A percentile compares a stretch with the other conserved stretches of the same genome.
Conservation (phyloP, 345 rosid species). For the Cardamine occulta region DNA sequence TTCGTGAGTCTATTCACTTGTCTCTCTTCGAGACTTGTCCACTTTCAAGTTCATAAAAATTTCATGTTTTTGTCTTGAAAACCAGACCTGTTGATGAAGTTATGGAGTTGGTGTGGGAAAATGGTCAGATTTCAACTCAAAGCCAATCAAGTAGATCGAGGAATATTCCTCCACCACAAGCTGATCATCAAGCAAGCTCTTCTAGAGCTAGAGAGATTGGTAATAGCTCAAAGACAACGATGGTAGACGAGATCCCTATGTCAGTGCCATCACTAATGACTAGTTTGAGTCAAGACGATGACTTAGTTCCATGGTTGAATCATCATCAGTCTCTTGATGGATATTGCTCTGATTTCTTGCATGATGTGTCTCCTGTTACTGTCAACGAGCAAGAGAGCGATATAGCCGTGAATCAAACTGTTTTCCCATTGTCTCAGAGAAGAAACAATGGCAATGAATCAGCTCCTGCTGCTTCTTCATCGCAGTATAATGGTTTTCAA, state of each 20-base stretch:
- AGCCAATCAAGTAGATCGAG: conserved; percentile 61
- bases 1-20: conserved; percentile 56
- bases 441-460: conserved; percentile 44
- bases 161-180: conserved; percentile 40
- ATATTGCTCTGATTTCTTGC: conserved; percentile 62
- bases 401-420: conserved; percentile 34
- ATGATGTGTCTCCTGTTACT: conserved; percentile 63
- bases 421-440: conserved; percentile 46
- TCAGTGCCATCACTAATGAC: conserved; percentile 55
- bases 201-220: conserved; percentile 47
- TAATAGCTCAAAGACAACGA: conserved; percentile 42
- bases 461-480: conserved; percentile 43
- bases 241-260: conserved; percentile 55
- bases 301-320: conserved; percentile 70
- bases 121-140: conserved; percentile 69
- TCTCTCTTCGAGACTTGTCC: conserved; percentile 5
- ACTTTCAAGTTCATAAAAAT: conserved; percentile 2
- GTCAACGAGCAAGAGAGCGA: conserved; percentile 47
- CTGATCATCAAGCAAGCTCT: conserved; percentile 39
- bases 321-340: conserved; percentile 54
- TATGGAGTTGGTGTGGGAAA: conserved; percentile 77
- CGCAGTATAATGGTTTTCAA: conserved; percentile 45
- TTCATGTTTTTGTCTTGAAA: conserved; percentile 3
- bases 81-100: conserved; percentile 71
- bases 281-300: conserved; percentile 64